These are phyloP conservation scores for Aspergillus sp. DNA, from an alignment of 2,329 filamentous ascomycete genomes.

Conservation along the genomic window DNA sequence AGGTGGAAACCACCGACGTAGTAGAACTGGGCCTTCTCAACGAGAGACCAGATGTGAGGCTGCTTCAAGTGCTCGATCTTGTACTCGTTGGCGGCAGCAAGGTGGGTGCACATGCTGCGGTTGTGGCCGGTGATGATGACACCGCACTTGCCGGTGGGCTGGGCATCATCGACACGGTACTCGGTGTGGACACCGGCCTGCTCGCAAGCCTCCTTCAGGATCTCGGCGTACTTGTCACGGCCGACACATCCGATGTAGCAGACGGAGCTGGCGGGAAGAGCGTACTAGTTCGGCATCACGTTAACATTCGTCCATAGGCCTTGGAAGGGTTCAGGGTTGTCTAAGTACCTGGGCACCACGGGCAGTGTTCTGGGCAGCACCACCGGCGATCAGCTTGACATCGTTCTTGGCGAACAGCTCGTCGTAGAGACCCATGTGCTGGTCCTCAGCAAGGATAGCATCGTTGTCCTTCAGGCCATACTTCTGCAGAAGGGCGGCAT, in stretches of 20 bases:
- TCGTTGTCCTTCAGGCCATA: conserved; percentile 95
- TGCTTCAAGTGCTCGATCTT: conserved; percentile 90
- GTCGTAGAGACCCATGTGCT: conserved; percentile 88
- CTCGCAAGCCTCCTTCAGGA: conserved; percentile 80
- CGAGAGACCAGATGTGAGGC: conserved; percentile 87
- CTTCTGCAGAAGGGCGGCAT: conserved; percentile 83
- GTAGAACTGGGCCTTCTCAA: conserved; percentile 83
- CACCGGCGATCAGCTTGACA: conserved; percentile 92
- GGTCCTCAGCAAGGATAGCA: conserved; percentile 90
- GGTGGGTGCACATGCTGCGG: conserved; percentile 90
- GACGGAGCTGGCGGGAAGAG: conserved; percentile 84
- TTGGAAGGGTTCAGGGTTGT: not conserved
- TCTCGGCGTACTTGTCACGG: conserved; percentile 92
- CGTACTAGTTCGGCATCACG: conserved; percentile 60
- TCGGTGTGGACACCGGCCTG: conserved; percentile 88
- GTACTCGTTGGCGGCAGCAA: conserved; percentile 96
- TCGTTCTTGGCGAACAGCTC: conserved; percentile 82
- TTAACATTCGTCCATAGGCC: conserved; percentile 15
- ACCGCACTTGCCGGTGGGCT: conserved; percentile 89
- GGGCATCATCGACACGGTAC: conserved; percentile 84
- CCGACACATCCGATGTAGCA: conserved; percentile 93
- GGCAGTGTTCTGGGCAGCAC: conserved; percentile 96
- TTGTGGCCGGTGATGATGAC: conserved; percentile 97
- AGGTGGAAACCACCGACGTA: conserved; percentile 97
- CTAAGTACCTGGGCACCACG: conserved; percentile 74